Conservation (phyloP, 768 basidiomycete genomes). For the Lactarius pseudohatsudake region DNA sequence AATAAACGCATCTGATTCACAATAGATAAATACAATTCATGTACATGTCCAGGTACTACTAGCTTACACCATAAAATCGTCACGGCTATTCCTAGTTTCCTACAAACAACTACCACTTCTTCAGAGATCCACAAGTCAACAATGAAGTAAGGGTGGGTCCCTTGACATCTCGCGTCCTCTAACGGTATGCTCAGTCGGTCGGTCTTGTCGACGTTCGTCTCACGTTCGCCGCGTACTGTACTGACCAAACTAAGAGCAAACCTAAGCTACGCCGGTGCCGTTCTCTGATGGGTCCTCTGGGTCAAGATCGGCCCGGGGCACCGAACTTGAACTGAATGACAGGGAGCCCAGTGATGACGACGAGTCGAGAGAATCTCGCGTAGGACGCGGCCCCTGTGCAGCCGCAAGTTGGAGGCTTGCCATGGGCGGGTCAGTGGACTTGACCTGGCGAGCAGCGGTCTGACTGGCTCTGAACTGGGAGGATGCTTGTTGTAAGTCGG, state of each 20-base stretch:
- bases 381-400: neutral
- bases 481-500: neutral
- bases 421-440: neutral
- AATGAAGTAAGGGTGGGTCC: neutral
- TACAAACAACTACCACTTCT: too few species aligned
- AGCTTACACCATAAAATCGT: too few species aligned
- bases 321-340: neutral
- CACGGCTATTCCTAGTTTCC: too few species aligned
- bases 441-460: neutral
- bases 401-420: neutral
- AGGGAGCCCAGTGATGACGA: neutral
- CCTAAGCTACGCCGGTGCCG: neutral
- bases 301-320: neutral
- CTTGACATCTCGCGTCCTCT: neutral
- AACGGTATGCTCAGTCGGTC: neutral
- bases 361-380: neutral
- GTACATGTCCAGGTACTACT: too few species aligned
- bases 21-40: too few species aligned
- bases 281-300: neutral
- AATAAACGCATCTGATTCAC: too few species aligned
- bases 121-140: too few species aligned
- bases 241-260: neutral
- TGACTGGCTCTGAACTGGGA: neutral
- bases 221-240: neutral
- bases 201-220: neutral